Percentiles rank a stretch among this genome's conserved stretches.
Evolutionary conservation across 805 yeast genomes (phyloP).

Genomic region (Clavispora carvajalis): DNA sequence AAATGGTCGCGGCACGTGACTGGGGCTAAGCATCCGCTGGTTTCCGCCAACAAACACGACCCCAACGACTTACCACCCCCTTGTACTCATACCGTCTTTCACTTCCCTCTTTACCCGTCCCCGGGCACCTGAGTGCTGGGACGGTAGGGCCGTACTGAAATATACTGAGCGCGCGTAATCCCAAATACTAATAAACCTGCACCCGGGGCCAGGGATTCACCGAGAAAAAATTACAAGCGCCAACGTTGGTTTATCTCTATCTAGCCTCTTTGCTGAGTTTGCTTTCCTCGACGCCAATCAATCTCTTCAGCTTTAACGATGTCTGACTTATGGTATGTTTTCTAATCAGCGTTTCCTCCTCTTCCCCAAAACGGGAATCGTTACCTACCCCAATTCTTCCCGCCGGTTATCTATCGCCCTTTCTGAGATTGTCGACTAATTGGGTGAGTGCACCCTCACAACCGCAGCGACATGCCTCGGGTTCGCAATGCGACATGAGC

Average conservation of each 20-base stretch:
- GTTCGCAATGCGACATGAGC: no score
- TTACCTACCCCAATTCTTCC: neutral
- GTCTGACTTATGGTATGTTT: slow-evolving; percentile 74
- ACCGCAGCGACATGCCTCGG: neutral
- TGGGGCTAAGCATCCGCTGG: no score
- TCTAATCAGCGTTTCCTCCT: neutral
- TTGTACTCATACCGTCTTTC: no score
- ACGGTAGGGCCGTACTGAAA: neutral
- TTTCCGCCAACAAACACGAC: no score
- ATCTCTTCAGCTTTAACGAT: slow-evolving; percentile 27
- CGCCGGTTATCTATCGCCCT: neutral
- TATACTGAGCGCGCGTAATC: neutral
- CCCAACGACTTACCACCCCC: no score
- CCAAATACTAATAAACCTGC: slow-evolving; percentile 3
- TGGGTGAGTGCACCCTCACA: neutral
- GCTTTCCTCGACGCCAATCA: slow-evolving; percentile 10
- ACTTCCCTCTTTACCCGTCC: no score
- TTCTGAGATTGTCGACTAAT: neutral
- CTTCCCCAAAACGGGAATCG: neutral
- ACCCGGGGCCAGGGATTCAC: slow-evolving; percentile 11
- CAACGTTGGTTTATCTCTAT: slow-evolving; percentile 9
- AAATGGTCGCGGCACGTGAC: no score
- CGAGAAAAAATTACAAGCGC: slow-evolving; percentile 15
- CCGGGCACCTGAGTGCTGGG: no score
- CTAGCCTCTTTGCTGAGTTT: slow-evolving; percentile 7